Evolutionary conservation across 352 stramenopile species (phyloP).

Genomic region (Phytophthora nicotianae): DNA sequence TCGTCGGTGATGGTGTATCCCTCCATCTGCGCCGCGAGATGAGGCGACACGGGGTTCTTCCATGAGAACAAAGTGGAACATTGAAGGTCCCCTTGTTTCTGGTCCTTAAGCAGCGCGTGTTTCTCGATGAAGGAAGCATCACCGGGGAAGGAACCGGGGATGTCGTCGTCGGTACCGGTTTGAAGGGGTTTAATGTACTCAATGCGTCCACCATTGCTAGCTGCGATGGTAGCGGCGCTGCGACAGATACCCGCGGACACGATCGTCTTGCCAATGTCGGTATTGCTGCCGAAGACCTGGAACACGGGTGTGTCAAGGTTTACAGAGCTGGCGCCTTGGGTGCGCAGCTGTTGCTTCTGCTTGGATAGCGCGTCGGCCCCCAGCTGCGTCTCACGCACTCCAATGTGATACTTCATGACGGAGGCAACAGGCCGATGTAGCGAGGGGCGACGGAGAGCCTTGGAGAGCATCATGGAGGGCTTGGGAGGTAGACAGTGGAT

Average conservation of each 20-base stretch:
- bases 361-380: constrained; percentile 38
- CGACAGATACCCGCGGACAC: constrained; percentile 93
- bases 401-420: constrained; percentile 50
- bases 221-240: constrained; percentile 47
- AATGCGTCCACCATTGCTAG: constrained; percentile 33
- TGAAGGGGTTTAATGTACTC: constrained; percentile 98
- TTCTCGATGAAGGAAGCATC: constrained; percentile 89
- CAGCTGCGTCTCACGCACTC: constrained; percentile 41
- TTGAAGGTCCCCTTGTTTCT: constrained; percentile 33
- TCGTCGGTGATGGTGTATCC: constrained; percentile 88
- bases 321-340: constrained; percentile 49
- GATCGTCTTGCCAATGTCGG: constrained; percentile 97
- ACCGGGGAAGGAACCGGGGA: constrained; percentile 54
- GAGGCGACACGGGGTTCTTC: constrained; percentile 94
- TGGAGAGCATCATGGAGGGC: constrained; percentile 27
- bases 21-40: constrained; percentile 92
- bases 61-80: constrained; percentile 93
- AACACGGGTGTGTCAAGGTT: constrained; percentile 78
- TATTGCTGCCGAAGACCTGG: constrained; percentile 97
- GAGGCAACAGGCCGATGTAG: constrained; percentile 2
- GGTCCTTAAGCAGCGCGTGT: constrained; percentile 33
- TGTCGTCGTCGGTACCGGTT: constrained; percentile 82
- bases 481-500: background rate
- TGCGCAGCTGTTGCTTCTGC: constrained; percentile 59
- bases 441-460: constrained; percentile 12